Conservation (phyloP, 768 basidiomycete genomes). For the Dentipellis sp. region DNA sequence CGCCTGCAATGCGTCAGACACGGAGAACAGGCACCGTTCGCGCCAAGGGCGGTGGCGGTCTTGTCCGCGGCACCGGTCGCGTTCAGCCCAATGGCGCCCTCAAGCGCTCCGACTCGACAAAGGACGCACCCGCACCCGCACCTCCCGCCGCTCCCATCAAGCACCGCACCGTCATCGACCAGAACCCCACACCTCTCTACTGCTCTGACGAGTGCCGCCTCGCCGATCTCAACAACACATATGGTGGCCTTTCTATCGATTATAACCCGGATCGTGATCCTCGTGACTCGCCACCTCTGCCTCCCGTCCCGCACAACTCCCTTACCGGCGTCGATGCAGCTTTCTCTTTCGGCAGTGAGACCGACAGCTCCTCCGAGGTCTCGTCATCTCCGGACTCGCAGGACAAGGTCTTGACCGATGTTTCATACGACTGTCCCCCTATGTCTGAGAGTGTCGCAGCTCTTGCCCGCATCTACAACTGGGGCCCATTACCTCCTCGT, state of each 20-base stretch:
- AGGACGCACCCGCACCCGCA: conserved; percentile 16
- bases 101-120: conserved; percentile 28
- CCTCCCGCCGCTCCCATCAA: conserved; percentile 26
- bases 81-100: conserved; percentile 48
- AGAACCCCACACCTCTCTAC: conserved; percentile 72
- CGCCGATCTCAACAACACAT: conserved; percentile 36
- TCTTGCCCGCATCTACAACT: conserved; percentile 32
- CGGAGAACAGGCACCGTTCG: conserved; percentile 28
- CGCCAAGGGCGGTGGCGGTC: conserved; percentile 34
- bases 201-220: conserved; percentile 73
- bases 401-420: conserved; percentile 8
- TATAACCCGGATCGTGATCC: conserved; percentile 38
- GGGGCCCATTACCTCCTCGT: conserved; percentile 46
- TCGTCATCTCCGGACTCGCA: conserved; percentile 15
- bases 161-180: conserved; percentile 67
- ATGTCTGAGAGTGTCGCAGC: conserved; percentile 23
- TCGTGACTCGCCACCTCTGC: conserved; percentile 26
- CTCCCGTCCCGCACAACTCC: conserved; percentile 30
- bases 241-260: conserved; percentile 32
- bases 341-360: conserved; percentile 24
- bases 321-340: conserved; percentile 31
- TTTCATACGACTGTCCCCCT: conserved; percentile 11
- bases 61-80: conserved; percentile 58
- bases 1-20: conserved; percentile 20
- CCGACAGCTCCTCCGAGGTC: conserved; percentile 18